Evolutionary conservation across 139 green algal species (phyloP).

Genomic region (Chlorella sp.): DNA sequence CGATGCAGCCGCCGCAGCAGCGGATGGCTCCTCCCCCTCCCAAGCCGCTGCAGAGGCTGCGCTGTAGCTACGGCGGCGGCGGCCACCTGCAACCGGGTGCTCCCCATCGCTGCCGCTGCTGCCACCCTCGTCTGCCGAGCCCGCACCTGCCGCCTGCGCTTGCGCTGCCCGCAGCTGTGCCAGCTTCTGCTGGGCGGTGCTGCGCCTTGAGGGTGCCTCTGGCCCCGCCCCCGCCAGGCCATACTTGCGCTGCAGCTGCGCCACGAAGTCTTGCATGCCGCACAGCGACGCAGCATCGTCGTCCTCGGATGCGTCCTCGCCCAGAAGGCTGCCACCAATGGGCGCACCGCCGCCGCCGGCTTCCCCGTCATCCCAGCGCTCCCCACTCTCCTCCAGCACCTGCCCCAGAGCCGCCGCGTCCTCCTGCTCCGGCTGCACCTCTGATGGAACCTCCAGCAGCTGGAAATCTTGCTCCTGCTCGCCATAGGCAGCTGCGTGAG

Average conservation of each 20-base stretch:
- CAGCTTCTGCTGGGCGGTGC: not conserved
- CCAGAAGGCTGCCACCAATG: not conserved
- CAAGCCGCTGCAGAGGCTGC: not conserved
- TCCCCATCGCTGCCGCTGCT: not conserved
- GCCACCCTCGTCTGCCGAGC: not conserved
- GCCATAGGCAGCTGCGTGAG: not conserved
- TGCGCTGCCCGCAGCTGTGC: constrained; percentile 7
- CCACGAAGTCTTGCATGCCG: constrained; percentile 13
- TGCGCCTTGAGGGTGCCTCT: not conserved
- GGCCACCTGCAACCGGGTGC: not conserved
- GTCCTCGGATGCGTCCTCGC: not conserved
- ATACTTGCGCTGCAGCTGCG: constrained; percentile 15
- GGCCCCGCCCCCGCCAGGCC: not conserved
- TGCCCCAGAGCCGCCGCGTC: not conserved
- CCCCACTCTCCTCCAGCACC: not conserved
- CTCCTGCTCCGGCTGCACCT: not conserved
- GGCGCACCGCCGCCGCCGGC: not conserved
- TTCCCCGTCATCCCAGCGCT: too few relatives aligned
- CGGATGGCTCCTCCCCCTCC: too few relatives aligned
- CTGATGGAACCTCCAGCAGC: not conserved
- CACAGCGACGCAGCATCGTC: not conserved
- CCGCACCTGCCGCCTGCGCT: not conserved
- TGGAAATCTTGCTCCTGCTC: not conserved
- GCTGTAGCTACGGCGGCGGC: not conserved
- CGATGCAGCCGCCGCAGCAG: too few relatives aligned